phyloP scores from a whole-genome alignment of 805 yeast genomes.

The Metschnikowia proteae region DNA sequence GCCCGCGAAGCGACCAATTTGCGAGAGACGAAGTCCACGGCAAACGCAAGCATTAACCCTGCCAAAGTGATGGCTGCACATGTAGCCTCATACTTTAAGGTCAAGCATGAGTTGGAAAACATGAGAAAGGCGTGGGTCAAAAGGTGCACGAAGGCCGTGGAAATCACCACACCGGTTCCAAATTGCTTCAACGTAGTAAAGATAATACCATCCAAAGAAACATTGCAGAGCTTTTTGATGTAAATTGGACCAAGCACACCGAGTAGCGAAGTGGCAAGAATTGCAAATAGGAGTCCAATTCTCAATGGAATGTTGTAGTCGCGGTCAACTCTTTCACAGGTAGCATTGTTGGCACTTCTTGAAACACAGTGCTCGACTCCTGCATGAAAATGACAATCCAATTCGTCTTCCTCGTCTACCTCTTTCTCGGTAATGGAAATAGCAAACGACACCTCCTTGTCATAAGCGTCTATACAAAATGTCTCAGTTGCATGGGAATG shows the following conservation, averaged over 20 bases:
- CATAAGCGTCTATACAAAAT: slow-evolving; percentile 3
- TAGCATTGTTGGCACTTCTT: slow-evolving; percentile 6
- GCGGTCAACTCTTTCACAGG: slow-evolving; percentile 23
- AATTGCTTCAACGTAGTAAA: slow-evolving; percentile 11
- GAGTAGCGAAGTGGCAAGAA: slow-evolving; percentile 3
- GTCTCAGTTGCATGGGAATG: slow-evolving; percentile 7
- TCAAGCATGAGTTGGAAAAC: slow-evolving; percentile 26
- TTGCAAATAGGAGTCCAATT: slow-evolving; percentile 21
- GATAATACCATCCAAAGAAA: slow-evolving; percentile 3
- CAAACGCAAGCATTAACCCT: slow-evolving; percentile 24
- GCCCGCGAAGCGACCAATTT: not conserved
- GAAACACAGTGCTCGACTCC: slow-evolving; percentile 30
- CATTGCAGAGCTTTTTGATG: not conserved
- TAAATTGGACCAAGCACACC: slow-evolving; percentile 4
- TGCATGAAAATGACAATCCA: slow-evolving; percentile 31
- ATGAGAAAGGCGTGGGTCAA: slow-evolving; percentile 27
- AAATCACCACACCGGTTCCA: slow-evolving; percentile 31
- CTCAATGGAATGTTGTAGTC: slow-evolving; percentile 22
- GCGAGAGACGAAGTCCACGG: slow-evolving; percentile 20
- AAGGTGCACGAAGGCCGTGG: slow-evolving; percentile 33
- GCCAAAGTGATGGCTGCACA: slow-evolving; percentile 29
- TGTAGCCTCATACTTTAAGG: slow-evolving; percentile 24
- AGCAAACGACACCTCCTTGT: slow-evolving; percentile 2
- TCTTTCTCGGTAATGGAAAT: not conserved
- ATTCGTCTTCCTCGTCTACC: not conserved